Percentiles rank a stretch among this genome's conserved stretches.
Evolutionary conservation across 352 stramenopile genomes (phyloP).

Genomic region (Globisporangium orthogonon): DNA sequence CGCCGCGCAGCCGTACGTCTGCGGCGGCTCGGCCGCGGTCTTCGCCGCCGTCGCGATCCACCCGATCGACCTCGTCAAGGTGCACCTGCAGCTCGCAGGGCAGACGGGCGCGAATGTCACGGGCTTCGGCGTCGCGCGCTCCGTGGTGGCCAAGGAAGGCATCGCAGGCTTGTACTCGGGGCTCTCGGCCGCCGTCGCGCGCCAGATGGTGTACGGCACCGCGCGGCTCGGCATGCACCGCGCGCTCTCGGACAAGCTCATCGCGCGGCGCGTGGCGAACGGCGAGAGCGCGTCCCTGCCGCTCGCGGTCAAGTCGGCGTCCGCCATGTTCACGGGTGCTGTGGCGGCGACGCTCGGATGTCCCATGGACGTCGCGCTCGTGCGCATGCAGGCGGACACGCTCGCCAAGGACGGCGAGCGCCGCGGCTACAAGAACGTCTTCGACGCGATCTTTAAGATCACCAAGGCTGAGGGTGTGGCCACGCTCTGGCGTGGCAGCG

Average conservation of each 20-base stretch:
- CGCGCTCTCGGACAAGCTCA: constrained; percentile 76
- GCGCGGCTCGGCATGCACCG: constrained; percentile 82
- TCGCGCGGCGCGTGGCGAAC: constrained; percentile 54
- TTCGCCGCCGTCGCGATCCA: constrained; percentile 82
- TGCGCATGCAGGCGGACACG: constrained; percentile 97
- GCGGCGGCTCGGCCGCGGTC: constrained; percentile 63
- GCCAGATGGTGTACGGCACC: constrained; percentile 85
- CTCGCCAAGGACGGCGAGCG: constrained; percentile 88
- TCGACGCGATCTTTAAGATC: constrained; percentile 93
- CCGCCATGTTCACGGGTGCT: constrained; percentile 65
- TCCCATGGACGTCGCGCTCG: constrained; percentile 97
- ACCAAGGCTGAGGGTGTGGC: constrained; percentile 76
- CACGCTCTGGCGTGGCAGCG: constrained; percentile 88
- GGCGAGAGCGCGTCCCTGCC: constrained; percentile 65
- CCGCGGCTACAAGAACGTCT: constrained; percentile 98
- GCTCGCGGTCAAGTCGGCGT: constrained; percentile 66
- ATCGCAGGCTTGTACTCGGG: constrained; percentile 79
- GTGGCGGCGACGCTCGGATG: constrained; percentile 96
- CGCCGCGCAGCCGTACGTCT: constrained; percentile 69
- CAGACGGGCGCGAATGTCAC: constrained; percentile 76
- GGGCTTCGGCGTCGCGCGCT: constrained; percentile 65
- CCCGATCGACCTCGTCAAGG: constrained; percentile 90
- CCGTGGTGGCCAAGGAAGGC: constrained; percentile 76
- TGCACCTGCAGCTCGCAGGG: constrained; percentile 83
- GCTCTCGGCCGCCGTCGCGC: constrained; percentile 71